Evolutionary conservation across 768 basidiomycete genomes (phyloP).

Genomic region (Suillus fuscotomentosus): DNA sequence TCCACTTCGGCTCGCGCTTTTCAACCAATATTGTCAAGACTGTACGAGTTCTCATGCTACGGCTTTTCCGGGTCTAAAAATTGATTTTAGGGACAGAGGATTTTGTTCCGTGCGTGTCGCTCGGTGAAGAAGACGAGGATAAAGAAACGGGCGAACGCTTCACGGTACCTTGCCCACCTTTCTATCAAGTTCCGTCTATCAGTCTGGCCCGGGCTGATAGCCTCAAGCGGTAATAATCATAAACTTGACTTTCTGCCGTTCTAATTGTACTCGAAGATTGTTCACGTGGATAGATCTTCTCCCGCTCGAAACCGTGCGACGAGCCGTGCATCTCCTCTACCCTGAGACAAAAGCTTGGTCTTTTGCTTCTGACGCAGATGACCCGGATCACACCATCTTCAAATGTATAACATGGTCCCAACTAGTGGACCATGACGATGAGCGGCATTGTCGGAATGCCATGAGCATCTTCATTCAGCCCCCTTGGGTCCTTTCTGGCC

Average conservation of each 20-base stretch:
- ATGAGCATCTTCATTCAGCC: conserved; percentile 31
- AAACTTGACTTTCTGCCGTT: neutral
- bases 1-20: conserved; percentile 24
- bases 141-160: conserved; percentile 37
- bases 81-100: conserved; percentile 37
- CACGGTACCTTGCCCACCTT: conserved; percentile 42
- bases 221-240: conserved; percentile 38
- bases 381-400: conserved; percentile 17
- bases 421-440: neutral
- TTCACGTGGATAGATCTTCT: conserved; percentile 49
- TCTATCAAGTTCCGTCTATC: conserved; percentile 34
- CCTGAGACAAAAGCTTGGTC: conserved; percentile 29
- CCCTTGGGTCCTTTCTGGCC: conserved; percentile 37
- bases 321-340: conserved; percentile 34
- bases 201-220: conserved; percentile 39
- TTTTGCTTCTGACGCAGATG: conserved; percentile 23
- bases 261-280: conserved; percentile 33
- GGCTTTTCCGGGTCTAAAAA: conserved; percentile 7
- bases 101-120: conserved; percentile 33
- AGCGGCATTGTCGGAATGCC: conserved; percentile 9
- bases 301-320: conserved; percentile 51
- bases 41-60: neutral
- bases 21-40: conserved; percentile 20
- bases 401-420: conserved; percentile 29
- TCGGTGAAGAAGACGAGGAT: conserved; percentile 39